These are phyloP conservation scores for Cryptomeria japonica DNA, from an alignment of 75 land plant genomes.

Conservation along the genomic window DNA sequence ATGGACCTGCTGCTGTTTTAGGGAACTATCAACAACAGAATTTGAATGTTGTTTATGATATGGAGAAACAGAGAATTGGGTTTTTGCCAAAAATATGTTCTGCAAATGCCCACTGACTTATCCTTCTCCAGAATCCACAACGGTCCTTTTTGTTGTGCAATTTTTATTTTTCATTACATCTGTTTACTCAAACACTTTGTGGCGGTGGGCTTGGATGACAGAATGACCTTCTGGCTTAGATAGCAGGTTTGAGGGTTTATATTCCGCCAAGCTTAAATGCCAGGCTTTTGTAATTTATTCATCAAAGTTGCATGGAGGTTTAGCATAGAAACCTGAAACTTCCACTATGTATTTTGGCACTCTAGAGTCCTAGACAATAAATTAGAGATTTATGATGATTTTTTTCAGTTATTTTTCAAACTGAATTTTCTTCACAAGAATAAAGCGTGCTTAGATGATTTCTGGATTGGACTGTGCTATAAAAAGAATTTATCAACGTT, in stretches of 20 bases:
- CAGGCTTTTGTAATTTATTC: neutral
- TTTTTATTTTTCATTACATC: neutral
- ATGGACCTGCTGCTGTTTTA: constrained; percentile 4
- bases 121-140: neutral
- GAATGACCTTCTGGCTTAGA: neutral
- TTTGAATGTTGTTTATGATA: neutral
- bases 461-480: too few species aligned
- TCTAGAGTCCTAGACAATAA: neutral
- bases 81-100: neutral
- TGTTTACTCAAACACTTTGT: neutral
- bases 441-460: too few species aligned
- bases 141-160: neutral
- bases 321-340: too few species aligned
- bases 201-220: too few species aligned
- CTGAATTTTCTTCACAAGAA: too few species aligned
- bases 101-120: neutral
- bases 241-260: neutral
- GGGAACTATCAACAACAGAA: constrained; percentile 12
- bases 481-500: too few species aligned
- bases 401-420: too few species aligned
- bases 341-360: neutral
- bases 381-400: neutral
- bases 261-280: neutral
- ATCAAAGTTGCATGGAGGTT: neutral
- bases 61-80: constrained; percentile 1